Percentiles rank a stretch among this genome's conserved stretches.
Evolutionary conservation across 768 basidiomycete genomes (phyloP).

Genomic region (Leccinellum rugosiceps): DNA sequence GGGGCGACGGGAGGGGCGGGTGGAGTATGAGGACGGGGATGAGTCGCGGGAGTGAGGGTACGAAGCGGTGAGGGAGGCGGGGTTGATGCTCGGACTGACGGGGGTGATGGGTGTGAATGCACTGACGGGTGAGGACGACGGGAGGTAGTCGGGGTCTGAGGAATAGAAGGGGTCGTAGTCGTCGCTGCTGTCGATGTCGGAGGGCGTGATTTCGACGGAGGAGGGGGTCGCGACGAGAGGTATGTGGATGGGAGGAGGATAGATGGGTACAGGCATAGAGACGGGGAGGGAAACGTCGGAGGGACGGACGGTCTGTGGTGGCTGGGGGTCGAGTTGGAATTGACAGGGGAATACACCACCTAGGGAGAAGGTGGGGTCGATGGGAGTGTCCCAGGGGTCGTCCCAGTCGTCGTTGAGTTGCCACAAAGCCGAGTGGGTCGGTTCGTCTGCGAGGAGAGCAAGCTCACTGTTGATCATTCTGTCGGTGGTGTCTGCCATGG

Average conservation of each 20-base stretch:
- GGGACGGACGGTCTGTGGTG: slow-evolving; percentile 22
- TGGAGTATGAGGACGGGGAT: background rate
- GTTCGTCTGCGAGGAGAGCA: slow-evolving; percentile 10
- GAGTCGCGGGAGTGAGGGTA: background rate
- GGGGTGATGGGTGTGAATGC: background rate
- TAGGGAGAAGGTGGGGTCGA: background rate
- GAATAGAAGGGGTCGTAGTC: slow-evolving; percentile 15
- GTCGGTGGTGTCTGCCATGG: slow-evolving; percentile 25
- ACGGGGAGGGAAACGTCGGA: slow-evolving; percentile 16
- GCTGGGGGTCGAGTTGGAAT: background rate
- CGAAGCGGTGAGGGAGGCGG: background rate
- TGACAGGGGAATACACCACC: background rate
- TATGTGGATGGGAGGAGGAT: background rate
- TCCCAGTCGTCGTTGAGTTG: background rate
- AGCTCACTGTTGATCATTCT: slow-evolving; percentile 23
- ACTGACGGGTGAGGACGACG: background rate
- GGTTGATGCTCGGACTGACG: slow-evolving; percentile 5
- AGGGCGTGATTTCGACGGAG: slow-evolving; percentile 2
- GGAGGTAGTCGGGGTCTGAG: slow-evolving; percentile 25
- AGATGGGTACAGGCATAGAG: background rate
- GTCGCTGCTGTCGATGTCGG: slow-evolving; percentile 18
- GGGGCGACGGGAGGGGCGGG: slow-evolving; percentile 21
- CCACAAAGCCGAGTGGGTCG: slow-evolving; percentile 7
- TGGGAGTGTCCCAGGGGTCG: slow-evolving; percentile 2
- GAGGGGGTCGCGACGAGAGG: background rate